Conservation (phyloP, 148 eudicot species). For the Vaccinium corymbosum region DNA sequence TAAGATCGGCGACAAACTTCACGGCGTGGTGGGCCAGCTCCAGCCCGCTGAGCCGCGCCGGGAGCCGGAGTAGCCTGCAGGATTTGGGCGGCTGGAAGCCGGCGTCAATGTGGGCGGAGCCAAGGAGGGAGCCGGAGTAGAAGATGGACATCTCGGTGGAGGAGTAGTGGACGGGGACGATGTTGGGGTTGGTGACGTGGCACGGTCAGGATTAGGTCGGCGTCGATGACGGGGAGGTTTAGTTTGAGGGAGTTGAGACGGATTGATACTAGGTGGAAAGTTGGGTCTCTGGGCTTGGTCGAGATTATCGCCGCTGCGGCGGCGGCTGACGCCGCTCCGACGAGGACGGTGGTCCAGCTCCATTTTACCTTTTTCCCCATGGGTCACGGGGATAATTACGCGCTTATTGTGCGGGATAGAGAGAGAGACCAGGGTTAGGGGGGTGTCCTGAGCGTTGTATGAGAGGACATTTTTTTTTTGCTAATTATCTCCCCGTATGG, state of each 20-base stretch:
- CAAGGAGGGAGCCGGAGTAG: constrained; percentile 71
- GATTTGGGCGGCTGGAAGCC: constrained; percentile 70
- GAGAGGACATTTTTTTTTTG: too few species aligned
- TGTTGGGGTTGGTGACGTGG: constrained; percentile 91
- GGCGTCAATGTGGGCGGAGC: constrained; percentile 60
- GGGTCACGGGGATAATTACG: background rate
- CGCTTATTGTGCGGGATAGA: background rate
- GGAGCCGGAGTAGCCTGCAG: constrained; percentile 53
- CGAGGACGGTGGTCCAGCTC: constrained; percentile 65
- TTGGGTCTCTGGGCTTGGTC: constrained; percentile 59
- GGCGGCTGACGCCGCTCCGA: constrained; percentile 66
- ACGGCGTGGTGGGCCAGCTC: constrained; percentile 64
- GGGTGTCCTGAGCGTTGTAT: background rate
- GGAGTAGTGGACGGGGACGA: constrained; percentile 55
- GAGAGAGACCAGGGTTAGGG: background rate
- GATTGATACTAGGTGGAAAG: constrained; percentile 65
- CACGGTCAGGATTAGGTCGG: constrained; percentile 75
- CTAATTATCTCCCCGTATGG: too few species aligned
- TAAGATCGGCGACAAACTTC: constrained; percentile 55
- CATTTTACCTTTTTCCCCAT: constrained; percentile 43
- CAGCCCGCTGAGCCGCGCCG: constrained; percentile 72
- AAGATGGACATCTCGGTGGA: constrained; percentile 66
- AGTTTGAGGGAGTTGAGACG: constrained; percentile 70
- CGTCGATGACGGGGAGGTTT: constrained; percentile 64
- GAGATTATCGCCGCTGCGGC: constrained; percentile 38